Base-by-base conservation (phyloP, 2,329 filamentous ascomycete genomes). In the Colletotrichum higginsianum region DNA sequence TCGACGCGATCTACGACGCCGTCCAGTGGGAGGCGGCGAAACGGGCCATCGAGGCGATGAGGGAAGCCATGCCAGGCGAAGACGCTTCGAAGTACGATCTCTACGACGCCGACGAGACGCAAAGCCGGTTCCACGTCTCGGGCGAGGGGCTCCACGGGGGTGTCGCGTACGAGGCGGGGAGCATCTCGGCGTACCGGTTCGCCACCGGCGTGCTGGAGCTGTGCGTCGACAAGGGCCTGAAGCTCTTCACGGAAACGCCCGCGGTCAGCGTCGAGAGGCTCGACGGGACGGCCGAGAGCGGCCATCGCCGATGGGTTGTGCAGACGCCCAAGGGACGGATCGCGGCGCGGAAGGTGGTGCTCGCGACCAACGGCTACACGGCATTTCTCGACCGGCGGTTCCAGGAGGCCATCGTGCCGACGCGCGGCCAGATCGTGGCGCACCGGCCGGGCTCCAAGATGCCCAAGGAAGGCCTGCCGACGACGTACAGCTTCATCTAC, bases 401-500 rank as follows among this genome's bases (percentile, higher is more conserved):
- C 56, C 52, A 69, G 4, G 66, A 73, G 38, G 72, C 67, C 49
- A 73, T 78, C 49, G 69, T 77, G 12, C 76, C 77, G 15, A 61
- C 77, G 58, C 67, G 75, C 2, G 76, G 76, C 7, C 74, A 75
- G 26, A 57, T 73, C 21, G 62, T 64, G 9, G 73, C 71, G 23
- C 83, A 82, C 52, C 63, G 80, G 26, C 74, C 81, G 58, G 78
- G 84, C 13, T 56, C 73, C 75, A 74, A 61, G 4, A 79, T 85
- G 73, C 83, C 85, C 2, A n/a, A 66, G 1, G 77, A 73, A 0
- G 82, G 84, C 13, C 76, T 90, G 38, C 78, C 80, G 7, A 84
- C 83, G 2, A 90, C 89, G 1, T 92, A 91, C 75, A 90, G 86
- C 23, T 90, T 93, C 74, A 87, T 91, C 35, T 90, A 90, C 76